Base-by-base conservation (phyloP, 371 early-diverging fungal species). In the Gilbertella persicaria region DNA sequence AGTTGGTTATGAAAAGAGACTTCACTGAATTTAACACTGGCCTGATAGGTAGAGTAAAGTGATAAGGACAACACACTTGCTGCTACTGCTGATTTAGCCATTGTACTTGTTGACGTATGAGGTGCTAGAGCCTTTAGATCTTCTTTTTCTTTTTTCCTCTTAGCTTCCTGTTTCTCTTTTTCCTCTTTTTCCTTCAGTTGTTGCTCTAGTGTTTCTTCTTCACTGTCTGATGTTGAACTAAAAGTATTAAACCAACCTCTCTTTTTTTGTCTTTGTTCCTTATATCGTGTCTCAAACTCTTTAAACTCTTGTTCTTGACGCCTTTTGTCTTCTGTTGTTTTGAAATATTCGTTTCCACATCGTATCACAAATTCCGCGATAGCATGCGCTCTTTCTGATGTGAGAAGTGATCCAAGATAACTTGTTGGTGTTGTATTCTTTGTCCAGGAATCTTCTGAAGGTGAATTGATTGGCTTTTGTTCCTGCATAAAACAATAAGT, bases 1-100 rank as follows among this genome's bases (percentile, higher is more conserved):
- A 80, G 53, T 43, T 80, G 80, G 40, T 75, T 64, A 45, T 80
- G 80, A 49, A 80, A 80, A 6, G 59, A 65, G 5, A 80, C 60
- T 12, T 73, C 78, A 13, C 76, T 78, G 28, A 68, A 74, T 4
- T 59, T 56, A 0, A 66, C 56, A 4, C 77, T 71, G 2, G 80
- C 79, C 58, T 73, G 64, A 63, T 83, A 79, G 5, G 83, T 74
- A 1, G 80, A 73, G 45, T 79, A 80, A n/a, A 80, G 39, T 0
- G 83, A 72, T 23, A 80, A 38, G 3, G 71, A 73, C 23, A 83
- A 50, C 0, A 79, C 66, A 21, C 78, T 70, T 1, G 71, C 71
- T 0, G 74, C 78, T 4, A 73, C 78, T 10, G 75, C 61, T n/a
- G 80, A 73, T 42, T 70, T 64, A 20, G 60, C 30, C 4, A 66